phyloP scores from a whole-genome alignment of 2,329 filamentous ascomycete genomes.

The Trichoderma hamatum region DNA sequence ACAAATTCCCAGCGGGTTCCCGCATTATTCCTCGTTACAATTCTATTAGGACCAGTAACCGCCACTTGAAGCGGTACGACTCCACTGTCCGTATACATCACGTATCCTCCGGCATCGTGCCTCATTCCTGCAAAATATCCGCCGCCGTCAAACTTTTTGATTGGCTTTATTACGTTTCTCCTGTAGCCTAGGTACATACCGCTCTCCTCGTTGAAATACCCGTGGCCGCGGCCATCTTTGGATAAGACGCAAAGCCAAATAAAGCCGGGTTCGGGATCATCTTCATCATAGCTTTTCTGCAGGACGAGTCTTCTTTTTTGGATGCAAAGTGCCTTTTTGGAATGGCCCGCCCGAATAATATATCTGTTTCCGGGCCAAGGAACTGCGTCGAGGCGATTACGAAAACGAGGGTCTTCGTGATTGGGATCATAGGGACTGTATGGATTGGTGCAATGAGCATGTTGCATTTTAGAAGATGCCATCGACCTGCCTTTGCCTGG shows the following conservation, averaged over 20 bases:
- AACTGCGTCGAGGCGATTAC: not conserved
- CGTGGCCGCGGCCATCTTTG: not conserved
- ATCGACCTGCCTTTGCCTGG: not conserved
- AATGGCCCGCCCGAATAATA: not conserved
- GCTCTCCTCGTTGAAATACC: not conserved
- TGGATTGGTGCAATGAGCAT: not conserved
- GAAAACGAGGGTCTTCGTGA: not conserved
- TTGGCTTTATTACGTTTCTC: too few relatives aligned
- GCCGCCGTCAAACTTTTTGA: not conserved
- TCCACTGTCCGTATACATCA: not conserved
- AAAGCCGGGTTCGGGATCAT: too few relatives aligned
- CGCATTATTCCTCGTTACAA: not conserved
- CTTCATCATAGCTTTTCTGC: too few relatives aligned
- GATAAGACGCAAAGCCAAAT: not conserved
- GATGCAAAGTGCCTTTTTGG: too few relatives aligned
- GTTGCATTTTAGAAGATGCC: not conserved
- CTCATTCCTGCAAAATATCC: not conserved
- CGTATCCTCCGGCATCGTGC: not conserved
- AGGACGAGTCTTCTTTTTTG: too few relatives aligned
- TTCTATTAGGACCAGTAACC: too few relatives aligned
- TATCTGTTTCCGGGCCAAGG: not conserved
- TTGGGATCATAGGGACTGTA: not conserved
- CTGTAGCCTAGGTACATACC: not conserved
- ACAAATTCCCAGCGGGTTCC: not conserved
- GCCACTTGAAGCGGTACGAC: not conserved